Conservation (phyloP, 179 eudicot genomes). For the Silene noctiflora region DNA sequence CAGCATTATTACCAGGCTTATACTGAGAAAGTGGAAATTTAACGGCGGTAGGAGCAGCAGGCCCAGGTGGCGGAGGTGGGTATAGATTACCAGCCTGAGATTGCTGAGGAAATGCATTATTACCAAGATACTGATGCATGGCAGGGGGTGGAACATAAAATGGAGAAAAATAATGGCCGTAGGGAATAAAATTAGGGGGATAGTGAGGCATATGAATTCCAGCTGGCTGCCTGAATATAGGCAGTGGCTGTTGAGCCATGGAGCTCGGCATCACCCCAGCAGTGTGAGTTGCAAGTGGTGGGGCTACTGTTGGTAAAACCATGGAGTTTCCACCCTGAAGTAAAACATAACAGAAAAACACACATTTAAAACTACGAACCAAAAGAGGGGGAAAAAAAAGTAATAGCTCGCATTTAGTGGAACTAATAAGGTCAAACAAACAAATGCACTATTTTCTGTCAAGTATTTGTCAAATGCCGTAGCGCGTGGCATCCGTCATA, state of each 20-base stretch:
- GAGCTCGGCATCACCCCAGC: slow-evolving; percentile 65
- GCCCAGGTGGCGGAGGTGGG: slow-evolving; percentile 52
- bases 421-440: neutral
- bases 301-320: slow-evolving; percentile 44
- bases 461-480: too few species aligned
- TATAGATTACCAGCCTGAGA: slow-evolving; percentile 61
- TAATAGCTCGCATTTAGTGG: neutral
- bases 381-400: neutral
- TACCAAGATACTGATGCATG: slow-evolving; percentile 67
- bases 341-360: neutral
- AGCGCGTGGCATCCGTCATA: too few species aligned
- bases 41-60: slow-evolving; percentile 31
- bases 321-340: slow-evolving; percentile 53
- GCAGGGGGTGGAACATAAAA: slow-evolving; percentile 63
- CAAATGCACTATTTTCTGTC: neutral
- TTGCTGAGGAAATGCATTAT: slow-evolving; percentile 67
- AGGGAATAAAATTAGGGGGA: slow-evolving; percentile 66
- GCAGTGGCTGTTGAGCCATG: slow-evolving; percentile 57
- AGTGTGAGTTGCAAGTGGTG: slow-evolving; percentile 55
- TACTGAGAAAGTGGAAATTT: slow-evolving; percentile 71
- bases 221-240: slow-evolving; percentile 65
- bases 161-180: slow-evolving; percentile 62
- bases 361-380: neutral
- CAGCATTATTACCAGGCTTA: slow-evolving; percentile 57
- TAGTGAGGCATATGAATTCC: slow-evolving; percentile 71